phyloP scores from a whole-genome alignment of 169 alveolate genomes.

The Babesia ovata region DNA sequence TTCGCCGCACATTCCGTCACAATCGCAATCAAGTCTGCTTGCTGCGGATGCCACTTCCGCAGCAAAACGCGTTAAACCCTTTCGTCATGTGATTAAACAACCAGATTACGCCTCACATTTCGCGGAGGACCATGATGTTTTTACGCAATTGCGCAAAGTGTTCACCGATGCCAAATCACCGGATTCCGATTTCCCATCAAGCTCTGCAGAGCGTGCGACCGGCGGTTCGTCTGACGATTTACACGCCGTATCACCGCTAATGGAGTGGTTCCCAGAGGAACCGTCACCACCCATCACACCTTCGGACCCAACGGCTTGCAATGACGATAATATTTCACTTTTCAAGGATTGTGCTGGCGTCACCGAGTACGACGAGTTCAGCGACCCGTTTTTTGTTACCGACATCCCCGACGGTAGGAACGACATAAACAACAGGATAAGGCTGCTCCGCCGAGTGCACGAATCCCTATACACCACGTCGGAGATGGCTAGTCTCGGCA shows the following conservation, averaged over 20 bases:
- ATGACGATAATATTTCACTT: neutral
- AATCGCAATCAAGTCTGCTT: no score
- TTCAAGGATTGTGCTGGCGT: neutral
- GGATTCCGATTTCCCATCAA: neutral
- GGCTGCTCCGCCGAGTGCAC: conserved; percentile 34
- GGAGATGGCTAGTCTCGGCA: conserved; percentile 48
- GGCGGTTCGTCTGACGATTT: neutral
- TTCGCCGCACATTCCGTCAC: no score
- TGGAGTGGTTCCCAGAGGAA: conserved; percentile 36
- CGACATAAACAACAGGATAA: conserved; percentile 25
- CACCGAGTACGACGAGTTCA: conserved; percentile 3
- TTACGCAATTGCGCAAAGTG: conserved; percentile 11
- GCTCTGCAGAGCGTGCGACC: no score
- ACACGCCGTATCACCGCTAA: neutral
- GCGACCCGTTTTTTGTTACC: neutral
- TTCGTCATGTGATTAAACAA: neutral
- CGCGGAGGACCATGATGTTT: conserved; percentile 3
- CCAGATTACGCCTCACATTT: conserved; percentile 15
- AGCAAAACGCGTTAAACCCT: no score
- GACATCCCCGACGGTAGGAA: conserved; percentile 12
- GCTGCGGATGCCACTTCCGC: no score
- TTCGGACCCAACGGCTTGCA: neutral
- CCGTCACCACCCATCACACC: neutral
- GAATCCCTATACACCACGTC: conserved; percentile 59
- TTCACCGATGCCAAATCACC: neutral